These are phyloP conservation scores for carrot (Daucus carota) DNA, from an alignment of 129 eudicot genomes.

Conservation along the genomic window DH1_v3.0 NC_030385.2:3488001-3488500, in stretches of 20 bases:
- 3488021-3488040: slow-evolving; percentile 14
- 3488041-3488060: slow-evolving; percentile 27
- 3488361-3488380: slow-evolving; percentile 29
- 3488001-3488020: slow-evolving; percentile 23
- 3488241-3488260: slow-evolving; percentile 47
- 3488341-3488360: slow-evolving; percentile 37
- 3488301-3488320: slow-evolving; percentile 29
- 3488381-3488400: slow-evolving; percentile 32
- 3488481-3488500: slow-evolving; percentile 11
- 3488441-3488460: slow-evolving; percentile 32
- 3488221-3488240: slow-evolving; percentile 31
- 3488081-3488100: slow-evolving; percentile 33
- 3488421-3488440: slow-evolving; percentile 51
- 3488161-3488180: slow-evolving; percentile 45
- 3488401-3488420: slow-evolving; percentile 15
- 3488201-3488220: slow-evolving; percentile 41
- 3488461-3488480: slow-evolving; percentile 9
- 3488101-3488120: slow-evolving; percentile 36
- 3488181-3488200: slow-evolving; percentile 35
- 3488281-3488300: slow-evolving; percentile 26
- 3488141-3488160: slow-evolving; percentile 33
- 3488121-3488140: slow-evolving; percentile 45
- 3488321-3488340: slow-evolving; percentile 49
- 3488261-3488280: slow-evolving; percentile 12
- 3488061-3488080: slow-evolving; percentile 38